phyloP scores from a whole-genome alignment of 106 monocot species.

The Dendrobium catenatum region DNA sequence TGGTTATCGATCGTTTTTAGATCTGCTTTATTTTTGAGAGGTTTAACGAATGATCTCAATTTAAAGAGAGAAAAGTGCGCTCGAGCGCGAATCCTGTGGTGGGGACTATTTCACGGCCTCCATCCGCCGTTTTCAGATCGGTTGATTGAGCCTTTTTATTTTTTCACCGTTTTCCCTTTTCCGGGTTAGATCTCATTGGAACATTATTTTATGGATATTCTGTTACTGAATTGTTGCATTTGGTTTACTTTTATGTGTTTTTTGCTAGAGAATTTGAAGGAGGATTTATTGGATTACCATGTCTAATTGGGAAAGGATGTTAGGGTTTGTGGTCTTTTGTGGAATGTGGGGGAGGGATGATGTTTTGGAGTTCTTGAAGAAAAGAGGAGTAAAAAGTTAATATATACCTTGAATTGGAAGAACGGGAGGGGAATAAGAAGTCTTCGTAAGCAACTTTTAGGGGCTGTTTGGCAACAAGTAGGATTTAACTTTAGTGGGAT shows the following conservation, averaged over 20 bases:
- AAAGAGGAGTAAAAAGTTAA: not conserved
- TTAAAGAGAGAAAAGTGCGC: too few species aligned
- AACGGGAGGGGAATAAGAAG: not conserved
- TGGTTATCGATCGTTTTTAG: not conserved
- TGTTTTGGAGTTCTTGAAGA: not conserved
- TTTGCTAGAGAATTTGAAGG: not conserved
- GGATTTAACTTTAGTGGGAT: too few species aligned
- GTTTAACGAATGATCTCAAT: too few species aligned
- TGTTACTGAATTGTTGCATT: not conserved
- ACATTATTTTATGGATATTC: not conserved
- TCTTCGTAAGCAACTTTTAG: not conserved
- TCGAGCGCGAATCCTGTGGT: too few species aligned
- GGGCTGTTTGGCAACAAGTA: not conserved
- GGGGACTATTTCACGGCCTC: too few species aligned
- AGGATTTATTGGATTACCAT: not conserved
- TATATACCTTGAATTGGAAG: not conserved
- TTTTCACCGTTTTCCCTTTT: not conserved
- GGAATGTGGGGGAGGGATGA: not conserved
- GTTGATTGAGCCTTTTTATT: not conserved
- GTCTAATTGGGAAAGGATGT: not conserved
- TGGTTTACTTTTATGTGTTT: not conserved
- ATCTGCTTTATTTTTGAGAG: too few species aligned
- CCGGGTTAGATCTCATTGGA: not conserved
- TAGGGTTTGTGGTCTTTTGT: not conserved
- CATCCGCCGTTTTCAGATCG: not conserved